Base-by-base conservation (phyloP, 202 grass and related monocot species). In the Hordeum pubiflorum region DNA sequence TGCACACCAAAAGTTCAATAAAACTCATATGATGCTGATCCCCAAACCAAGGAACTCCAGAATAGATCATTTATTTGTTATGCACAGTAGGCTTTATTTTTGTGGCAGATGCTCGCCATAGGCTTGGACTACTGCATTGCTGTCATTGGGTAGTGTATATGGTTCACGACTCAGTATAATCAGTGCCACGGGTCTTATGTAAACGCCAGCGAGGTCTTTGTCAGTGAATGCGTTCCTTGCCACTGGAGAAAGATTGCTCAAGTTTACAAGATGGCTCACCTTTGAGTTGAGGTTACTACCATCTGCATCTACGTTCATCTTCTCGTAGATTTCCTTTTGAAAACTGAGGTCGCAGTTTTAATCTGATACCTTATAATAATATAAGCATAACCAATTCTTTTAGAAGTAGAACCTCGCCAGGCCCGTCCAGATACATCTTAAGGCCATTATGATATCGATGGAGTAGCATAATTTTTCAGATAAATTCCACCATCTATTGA, bases 111-210 rank as follows among this genome's bases (percentile, higher is more conserved):
- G 26, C 33, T 40, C 58, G 14, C 22, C 67, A 44, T 62, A 10
- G 15, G 23, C 15, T 63, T 77, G 24, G n/a, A 20, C 3, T 46
- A 32, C 44, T 46, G 29, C 59, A 21, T 63, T 63, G 9, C 4
- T 77, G 38, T 63, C 58, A 63, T 77, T 63, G 9, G 24, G 58
- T 46, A 77, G 58, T 63, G 34, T 76, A 60, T 76, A 60, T 41
- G 40, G 75, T 77, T 1, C 10, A 10, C 57, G 32, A 77, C 58
- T 63, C 15, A 44, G 43, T 46, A 62, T 13, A 63, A 61, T 78
- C 39, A 32, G 6, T 33, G 39, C 75, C 5, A 48, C 39, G 63
- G 24, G 58, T 60, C 24, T 63, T 13, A 10, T 48, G 15, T 48
- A 63, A 63, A 63, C 40, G 63, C 6, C 9, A 46, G 58, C 17